Conservation (phyloP, 768 basidiomycete genomes). For the Hysterangium stoloniferum region DNA sequence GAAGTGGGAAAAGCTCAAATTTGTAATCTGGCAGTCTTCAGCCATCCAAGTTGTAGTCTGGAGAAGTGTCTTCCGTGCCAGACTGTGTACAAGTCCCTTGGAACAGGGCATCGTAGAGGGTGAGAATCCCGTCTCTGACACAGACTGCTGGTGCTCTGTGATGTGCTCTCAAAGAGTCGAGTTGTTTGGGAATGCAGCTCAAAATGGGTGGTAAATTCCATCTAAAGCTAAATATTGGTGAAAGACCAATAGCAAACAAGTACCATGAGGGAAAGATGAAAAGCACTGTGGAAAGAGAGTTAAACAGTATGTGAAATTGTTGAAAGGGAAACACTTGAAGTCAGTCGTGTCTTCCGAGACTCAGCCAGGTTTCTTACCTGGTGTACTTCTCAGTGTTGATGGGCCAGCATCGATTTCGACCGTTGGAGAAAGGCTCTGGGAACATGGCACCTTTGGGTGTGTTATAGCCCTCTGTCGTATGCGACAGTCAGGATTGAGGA, state of each 20-base stretch:
- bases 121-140: constrained; percentile 48
- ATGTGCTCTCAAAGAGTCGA: constrained; percentile 72
- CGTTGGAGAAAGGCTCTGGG: constrained; percentile 47
- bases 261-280: too few relatives aligned
- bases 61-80: constrained; percentile 66
- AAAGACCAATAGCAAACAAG: too few relatives aligned
- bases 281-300: too few relatives aligned
- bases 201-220: too few relatives aligned
- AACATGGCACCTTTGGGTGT: constrained; percentile 62
- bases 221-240: too few relatives aligned
- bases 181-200: constrained; percentile 85
- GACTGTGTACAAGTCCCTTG: constrained; percentile 73
- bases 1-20: constrained; percentile 81
- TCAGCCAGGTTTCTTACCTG: constrained; percentile 47
- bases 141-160: constrained; percentile 55
- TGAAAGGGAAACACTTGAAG: constrained; percentile 73
- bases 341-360: constrained; percentile 50
- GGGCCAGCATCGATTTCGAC: constrained; percentile 65
- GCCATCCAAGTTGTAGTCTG: constrained; percentile 70
- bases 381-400: constrained; percentile 46
- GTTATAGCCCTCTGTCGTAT: too few relatives aligned
- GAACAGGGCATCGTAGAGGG: constrained; percentile 76
- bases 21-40: constrained; percentile 63
- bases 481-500: constrained; percentile 52
- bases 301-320: constrained; percentile 78